Percentiles rank a stretch among this genome's conserved stretches.
phyloP scores from a whole-genome alignment of 2,329 filamentous ascomycete species.

The Fusarium metavorans region DNA sequence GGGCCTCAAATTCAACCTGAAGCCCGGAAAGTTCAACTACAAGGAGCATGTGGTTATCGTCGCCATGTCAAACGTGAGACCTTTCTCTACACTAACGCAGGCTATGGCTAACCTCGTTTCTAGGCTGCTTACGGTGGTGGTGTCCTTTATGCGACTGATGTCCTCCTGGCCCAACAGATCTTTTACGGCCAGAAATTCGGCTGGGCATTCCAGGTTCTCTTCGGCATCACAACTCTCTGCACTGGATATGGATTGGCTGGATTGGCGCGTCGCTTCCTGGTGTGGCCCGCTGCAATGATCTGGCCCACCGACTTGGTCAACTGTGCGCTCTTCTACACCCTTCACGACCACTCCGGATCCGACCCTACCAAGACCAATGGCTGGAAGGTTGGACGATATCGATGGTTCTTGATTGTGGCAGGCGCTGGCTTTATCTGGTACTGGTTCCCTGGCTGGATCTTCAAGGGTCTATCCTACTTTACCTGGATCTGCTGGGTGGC shows the following conservation, averaged over 20 bases:
- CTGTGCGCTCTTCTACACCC: conserved; percentile 62
- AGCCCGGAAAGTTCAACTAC: conserved; percentile 69
- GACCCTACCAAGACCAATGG: conserved; percentile 66
- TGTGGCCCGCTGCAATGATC: conserved; percentile 68
- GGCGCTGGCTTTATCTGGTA: conserved; percentile 66
- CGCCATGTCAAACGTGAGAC: conserved; percentile 73
- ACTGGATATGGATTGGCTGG: conserved; percentile 70
- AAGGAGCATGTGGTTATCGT: conserved; percentile 73
- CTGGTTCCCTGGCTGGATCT: conserved; percentile 73
- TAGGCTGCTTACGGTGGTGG: conserved; percentile 69
- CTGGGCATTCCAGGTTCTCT: conserved; percentile 65
- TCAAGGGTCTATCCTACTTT: conserved; percentile 72
- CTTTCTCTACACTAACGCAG: background rate
- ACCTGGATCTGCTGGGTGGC: conserved; percentile 72
- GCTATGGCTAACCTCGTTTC: conserved; percentile 31
- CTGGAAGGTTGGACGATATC: conserved; percentile 74
- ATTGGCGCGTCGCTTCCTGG: conserved; percentile 64
- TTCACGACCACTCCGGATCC: conserved; percentile 59
- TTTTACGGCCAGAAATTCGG: conserved; percentile 69
- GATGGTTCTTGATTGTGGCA: conserved; percentile 70
- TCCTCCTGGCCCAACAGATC: conserved; percentile 62
- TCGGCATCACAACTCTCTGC: conserved; percentile 66
- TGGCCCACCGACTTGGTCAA: conserved; percentile 69
- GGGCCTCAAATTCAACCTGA: conserved; percentile 67
- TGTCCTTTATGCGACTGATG: conserved; percentile 67